These are phyloP conservation scores for Laetiporus sulphureus DNA, from an alignment of 1,284 basidiomycete genomes.

Conservation along the genomic window DNA sequence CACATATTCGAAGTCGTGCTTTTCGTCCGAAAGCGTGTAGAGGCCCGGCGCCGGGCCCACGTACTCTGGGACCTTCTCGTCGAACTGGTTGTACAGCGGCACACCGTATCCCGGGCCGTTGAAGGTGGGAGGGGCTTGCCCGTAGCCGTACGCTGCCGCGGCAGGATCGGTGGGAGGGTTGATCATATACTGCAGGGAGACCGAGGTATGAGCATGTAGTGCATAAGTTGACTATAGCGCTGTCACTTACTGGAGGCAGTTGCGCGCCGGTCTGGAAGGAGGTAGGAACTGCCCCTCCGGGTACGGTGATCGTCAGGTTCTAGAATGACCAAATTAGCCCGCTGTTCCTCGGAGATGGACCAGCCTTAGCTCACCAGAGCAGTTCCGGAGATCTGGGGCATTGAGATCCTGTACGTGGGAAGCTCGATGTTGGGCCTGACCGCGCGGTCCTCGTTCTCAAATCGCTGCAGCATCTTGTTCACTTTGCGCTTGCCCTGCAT, in stretches of 20 bases:
- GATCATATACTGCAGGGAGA: constrained; percentile 22
- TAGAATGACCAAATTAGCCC: constrained; percentile 16
- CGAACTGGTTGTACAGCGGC: constrained; percentile 29
- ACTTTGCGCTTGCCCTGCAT: constrained; percentile 39
- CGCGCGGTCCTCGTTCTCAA: constrained; percentile 36
- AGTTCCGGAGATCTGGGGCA: constrained; percentile 36
- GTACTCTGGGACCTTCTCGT: constrained; percentile 22
- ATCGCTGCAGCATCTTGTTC: constrained; percentile 32
- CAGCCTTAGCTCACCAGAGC: constrained; percentile 28
- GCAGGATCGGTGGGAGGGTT: constrained; percentile 25
- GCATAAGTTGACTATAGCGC: neutral
- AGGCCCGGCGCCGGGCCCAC: constrained; percentile 17
- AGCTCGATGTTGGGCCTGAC: constrained; percentile 23
- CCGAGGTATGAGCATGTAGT: neutral
- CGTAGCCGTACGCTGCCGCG: constrained; percentile 12
- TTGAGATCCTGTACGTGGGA: constrained; percentile 39
- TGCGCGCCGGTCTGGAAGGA: constrained; percentile 40
- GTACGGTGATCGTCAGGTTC: constrained; percentile 36
- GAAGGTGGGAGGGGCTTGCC: constrained; percentile 11
- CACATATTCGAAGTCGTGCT: constrained; percentile 24
- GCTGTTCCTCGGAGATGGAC: neutral
- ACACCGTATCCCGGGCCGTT: constrained; percentile 20
- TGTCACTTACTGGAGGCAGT: constrained; percentile 38
- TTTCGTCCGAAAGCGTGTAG: constrained; percentile 26
- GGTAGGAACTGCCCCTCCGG: constrained; percentile 22